Evolutionary conservation across 768 basidiomycete species (phyloP).

Genomic region (Trametes meyenii): DNA sequence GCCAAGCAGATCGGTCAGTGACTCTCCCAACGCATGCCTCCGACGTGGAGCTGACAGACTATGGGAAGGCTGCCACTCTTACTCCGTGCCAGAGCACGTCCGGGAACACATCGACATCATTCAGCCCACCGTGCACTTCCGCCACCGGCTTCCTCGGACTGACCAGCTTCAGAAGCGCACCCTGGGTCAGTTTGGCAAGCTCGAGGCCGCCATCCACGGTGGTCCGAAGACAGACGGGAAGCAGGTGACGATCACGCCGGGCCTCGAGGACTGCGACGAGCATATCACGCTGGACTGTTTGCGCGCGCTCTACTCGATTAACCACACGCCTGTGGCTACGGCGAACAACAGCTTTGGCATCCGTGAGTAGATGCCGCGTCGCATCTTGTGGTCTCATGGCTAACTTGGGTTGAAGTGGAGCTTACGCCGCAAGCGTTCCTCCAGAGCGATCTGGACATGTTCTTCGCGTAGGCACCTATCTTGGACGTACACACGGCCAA

Average conservation of each 20-base stretch:
- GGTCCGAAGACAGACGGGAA: slow-evolving; percentile 20
- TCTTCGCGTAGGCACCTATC: slow-evolving; percentile 30
- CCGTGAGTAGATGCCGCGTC: slow-evolving; percentile 22
- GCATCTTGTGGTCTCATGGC: background rate
- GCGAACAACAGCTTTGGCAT: slow-evolving; percentile 37
- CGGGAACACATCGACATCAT: slow-evolving; percentile 65
- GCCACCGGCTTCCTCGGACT: slow-evolving; percentile 20
- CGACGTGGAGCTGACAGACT: background rate
- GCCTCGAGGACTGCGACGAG: slow-evolving; percentile 31
- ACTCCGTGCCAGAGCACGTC: slow-evolving; percentile 62
- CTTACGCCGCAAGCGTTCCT: slow-evolving; percentile 48
- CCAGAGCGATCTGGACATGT: slow-evolving; percentile 45
- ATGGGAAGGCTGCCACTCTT: slow-evolving; percentile 53
- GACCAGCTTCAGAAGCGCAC: slow-evolving; percentile 46
- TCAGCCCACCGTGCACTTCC: slow-evolving; percentile 74
- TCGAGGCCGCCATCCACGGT: slow-evolving; percentile 1
- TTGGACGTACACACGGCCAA: background rate
- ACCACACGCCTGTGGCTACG: slow-evolving; percentile 29
- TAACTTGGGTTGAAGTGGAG: slow-evolving; percentile 36
- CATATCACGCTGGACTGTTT: slow-evolving; percentile 37
- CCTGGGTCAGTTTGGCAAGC: slow-evolving; percentile 20
- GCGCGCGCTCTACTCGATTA: slow-evolving; percentile 35
- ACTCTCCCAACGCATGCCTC: slow-evolving; percentile 20
- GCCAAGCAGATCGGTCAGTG: slow-evolving; percentile 50
- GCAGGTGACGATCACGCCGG: slow-evolving; percentile 24